Evolutionary conservation across 441 rosid species (phyloP).

Genomic region (Codiaeum variegatum): DNA sequence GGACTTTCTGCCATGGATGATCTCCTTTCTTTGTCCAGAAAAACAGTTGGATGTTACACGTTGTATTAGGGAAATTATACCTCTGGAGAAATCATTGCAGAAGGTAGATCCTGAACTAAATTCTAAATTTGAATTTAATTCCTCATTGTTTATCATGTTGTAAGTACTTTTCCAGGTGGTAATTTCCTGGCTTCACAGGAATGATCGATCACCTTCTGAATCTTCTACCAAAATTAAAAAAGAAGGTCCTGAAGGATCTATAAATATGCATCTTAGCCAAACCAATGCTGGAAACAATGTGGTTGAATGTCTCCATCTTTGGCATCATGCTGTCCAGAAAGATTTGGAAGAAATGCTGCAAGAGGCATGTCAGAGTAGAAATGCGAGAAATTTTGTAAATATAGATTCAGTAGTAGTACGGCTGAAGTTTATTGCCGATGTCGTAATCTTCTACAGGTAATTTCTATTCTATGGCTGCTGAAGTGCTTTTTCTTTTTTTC

Average conservation of each 20-base stretch:
- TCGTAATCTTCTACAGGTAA: constrained; percentile 74
- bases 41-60: constrained; percentile 36
- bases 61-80: constrained; percentile 42
- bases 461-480: constrained; percentile 16
- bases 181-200: constrained; percentile 47
- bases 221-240: constrained; percentile 24
- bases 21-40: constrained; percentile 42
- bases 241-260: constrained; percentile 25
- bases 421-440: constrained; percentile 64
- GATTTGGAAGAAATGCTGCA: constrained; percentile 57
- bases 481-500: neutral
- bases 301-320: constrained; percentile 42
- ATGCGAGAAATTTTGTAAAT: constrained; percentile 30
- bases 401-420: constrained; percentile 38
- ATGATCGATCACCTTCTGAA: constrained; percentile 26
- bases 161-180: constrained; percentile 48
- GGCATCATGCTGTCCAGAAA: constrained; percentile 54
- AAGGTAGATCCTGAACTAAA: constrained; percentile 42
- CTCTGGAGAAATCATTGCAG: constrained; percentile 44
- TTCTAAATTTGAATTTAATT: constrained; percentile 17
- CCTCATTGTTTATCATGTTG: constrained; percentile 24
- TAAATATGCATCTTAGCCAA: constrained; percentile 17
- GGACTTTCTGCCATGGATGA: constrained; percentile 63
- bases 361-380: constrained; percentile 37
- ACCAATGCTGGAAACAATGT: constrained; percentile 32